These are phyloP conservation scores for Cryphonectria naterciae DNA, from an alignment of 2,329 filamentous ascomycete genomes.

Conservation along the genomic window DNA sequence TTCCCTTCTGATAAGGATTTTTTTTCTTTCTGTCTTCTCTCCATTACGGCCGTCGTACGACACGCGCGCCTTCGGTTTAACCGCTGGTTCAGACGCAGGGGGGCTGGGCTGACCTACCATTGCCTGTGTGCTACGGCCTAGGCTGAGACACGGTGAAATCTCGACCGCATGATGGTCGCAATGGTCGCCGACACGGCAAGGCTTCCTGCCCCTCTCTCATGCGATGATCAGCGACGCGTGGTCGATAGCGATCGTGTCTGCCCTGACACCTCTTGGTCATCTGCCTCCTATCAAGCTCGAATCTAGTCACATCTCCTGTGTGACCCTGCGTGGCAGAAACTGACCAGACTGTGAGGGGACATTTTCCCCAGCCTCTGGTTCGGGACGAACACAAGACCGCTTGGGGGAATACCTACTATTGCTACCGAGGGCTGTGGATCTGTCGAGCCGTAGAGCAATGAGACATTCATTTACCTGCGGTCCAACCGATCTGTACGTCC, in stretches of 20 bases:
- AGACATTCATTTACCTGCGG: not conserved
- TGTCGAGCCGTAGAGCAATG: not conserved
- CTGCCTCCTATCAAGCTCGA: not conserved
- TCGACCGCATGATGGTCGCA: conserved; percentile 4
- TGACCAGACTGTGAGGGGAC: not conserved
- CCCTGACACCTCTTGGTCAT: not conserved
- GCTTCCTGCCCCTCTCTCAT: not conserved
- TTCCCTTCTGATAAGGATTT: not conserved
- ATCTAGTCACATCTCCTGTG: not conserved
- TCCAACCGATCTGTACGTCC: not conserved
- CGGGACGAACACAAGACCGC: not conserved
- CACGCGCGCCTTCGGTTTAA: not conserved
- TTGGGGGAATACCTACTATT: not conserved
- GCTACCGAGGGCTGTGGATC: not conserved
- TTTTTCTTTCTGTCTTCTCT: not conserved
- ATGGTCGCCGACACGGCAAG: conserved; percentile 16
- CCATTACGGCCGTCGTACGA: not conserved
- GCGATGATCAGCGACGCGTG: conserved; percentile 3
- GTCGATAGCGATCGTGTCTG: not conserved
- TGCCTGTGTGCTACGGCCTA: not conserved
- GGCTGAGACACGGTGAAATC: conserved; percentile 9
- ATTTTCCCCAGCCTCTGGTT: not conserved
- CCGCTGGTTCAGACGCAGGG: not conserved
- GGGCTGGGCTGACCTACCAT: not conserved
- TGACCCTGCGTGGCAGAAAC: not conserved